Conservation (phyloP, 1,139 yeast genomes). For the Ogataea hybrid region DNA sequence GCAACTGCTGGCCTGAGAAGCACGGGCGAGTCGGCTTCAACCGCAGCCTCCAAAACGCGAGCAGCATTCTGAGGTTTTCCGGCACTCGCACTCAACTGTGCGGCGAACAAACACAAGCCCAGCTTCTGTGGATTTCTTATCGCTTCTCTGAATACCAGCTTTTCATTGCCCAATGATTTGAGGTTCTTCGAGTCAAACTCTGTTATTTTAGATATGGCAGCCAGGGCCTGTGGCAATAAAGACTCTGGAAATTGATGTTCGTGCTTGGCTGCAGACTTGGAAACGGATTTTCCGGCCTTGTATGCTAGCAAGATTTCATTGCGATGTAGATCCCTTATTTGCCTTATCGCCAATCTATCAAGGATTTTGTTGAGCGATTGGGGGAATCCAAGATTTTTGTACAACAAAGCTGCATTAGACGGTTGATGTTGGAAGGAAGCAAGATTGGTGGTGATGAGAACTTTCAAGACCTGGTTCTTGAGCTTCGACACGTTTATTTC, state of each 20-base stretch:
- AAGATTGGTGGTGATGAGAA: conserved; percentile 27
- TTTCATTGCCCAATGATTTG: conserved; percentile 17
- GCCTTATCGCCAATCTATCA: conserved; percentile 45
- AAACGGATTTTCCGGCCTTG: conserved; percentile 35
- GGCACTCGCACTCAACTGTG: conserved; percentile 41
- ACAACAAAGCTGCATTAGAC: conserved; percentile 37
- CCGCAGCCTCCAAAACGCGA: conserved; percentile 39
- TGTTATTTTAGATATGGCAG: conserved; percentile 11
- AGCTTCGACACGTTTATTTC: conserved; percentile 24
- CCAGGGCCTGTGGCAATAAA: conserved; percentile 23
- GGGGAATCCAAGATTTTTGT: conserved; percentile 46
- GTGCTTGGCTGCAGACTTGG: conserved; percentile 16
- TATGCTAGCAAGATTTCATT: conserved; percentile 45
- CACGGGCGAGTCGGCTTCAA: conserved; percentile 23
- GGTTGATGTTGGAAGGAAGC: conserved; percentile 16
- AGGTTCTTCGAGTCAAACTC: conserved; percentile 12
- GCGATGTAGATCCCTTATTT: conserved; percentile 40
- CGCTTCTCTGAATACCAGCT: conserved; percentile 34
- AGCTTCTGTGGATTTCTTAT: conserved; percentile 29
- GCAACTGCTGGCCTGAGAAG: conserved; percentile 42
- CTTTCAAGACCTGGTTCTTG: conserved; percentile 23
- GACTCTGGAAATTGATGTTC: conserved; percentile 21
- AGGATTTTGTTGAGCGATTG: conserved; percentile 36
- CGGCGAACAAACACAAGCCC: conserved; percentile 42
- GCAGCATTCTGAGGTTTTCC: conserved; percentile 47